Evolutionary conservation across 495 filamentous ascomycete species (phyloP).

Genomic region (Aspergillus ostianus): DNA sequence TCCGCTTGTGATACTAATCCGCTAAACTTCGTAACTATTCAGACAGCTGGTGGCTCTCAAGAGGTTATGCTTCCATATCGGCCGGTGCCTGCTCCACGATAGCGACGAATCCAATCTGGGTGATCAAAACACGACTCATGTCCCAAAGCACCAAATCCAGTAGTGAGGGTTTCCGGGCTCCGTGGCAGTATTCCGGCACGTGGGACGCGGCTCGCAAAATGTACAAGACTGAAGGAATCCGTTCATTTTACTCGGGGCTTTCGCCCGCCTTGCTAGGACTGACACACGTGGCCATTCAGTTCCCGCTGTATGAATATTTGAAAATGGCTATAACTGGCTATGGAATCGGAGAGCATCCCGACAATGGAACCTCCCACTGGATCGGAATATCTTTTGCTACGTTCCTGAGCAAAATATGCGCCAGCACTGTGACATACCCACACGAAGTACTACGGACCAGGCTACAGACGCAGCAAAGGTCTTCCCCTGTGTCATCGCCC

Average conservation of each 20-base stretch:
- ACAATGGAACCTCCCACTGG: slow-evolving; percentile 62
- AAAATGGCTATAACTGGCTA: slow-evolving; percentile 88
- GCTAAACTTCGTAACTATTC: slow-evolving; percentile 15
- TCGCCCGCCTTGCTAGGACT: slow-evolving; percentile 88
- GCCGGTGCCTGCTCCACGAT: slow-evolving; percentile 91
- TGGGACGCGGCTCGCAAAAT: slow-evolving; percentile 91
- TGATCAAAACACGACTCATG: slow-evolving; percentile 98
- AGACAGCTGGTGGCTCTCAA: slow-evolving; percentile 61
- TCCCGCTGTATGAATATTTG: slow-evolving; percentile 91
- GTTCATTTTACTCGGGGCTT: slow-evolving; percentile 93
- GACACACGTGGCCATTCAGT: slow-evolving; percentile 96
- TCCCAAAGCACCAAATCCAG: slow-evolving; percentile 64
- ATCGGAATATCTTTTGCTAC: slow-evolving; percentile 79
- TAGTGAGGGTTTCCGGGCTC: slow-evolving; percentile 57
- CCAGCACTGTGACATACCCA: slow-evolving; percentile 93
- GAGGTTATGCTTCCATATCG: slow-evolving; percentile 75
- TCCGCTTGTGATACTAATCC: background rate
- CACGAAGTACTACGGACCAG: slow-evolving; percentile 93
- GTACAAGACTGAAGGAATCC: slow-evolving; percentile 83
- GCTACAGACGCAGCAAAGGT: slow-evolving; percentile 80
- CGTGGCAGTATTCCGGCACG: slow-evolving; percentile 88
- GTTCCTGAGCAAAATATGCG: slow-evolving; percentile 92
- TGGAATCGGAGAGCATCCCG: slow-evolving; percentile 68
- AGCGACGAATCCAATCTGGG: slow-evolving; percentile 99
- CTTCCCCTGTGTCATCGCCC: slow-evolving; percentile 37